These are phyloP conservation scores for Boletus sp. DNA, from an alignment of 768 basidiomycete genomes.

Conservation along the genomic window DNA sequence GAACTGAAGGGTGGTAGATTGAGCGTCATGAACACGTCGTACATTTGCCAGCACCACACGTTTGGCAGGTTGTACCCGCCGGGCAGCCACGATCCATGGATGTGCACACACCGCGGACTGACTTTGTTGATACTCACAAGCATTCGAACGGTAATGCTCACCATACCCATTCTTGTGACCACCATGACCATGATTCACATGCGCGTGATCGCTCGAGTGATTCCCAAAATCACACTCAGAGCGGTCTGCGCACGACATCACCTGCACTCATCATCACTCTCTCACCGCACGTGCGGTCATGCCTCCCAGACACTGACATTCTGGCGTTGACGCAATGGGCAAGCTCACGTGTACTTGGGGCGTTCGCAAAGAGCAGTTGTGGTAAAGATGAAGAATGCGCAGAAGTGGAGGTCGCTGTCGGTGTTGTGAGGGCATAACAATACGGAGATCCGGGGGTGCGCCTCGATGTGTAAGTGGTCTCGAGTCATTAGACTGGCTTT, in stretches of 20 bases:
- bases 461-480: slow-evolving; percentile 9
- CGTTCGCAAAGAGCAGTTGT: slow-evolving; percentile 39
- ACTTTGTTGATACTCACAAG: neutral
- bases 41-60: slow-evolving; percentile 80
- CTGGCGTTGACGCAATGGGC: slow-evolving; percentile 73
- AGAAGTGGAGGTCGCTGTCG: slow-evolving; percentile 69
- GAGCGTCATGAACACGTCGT: slow-evolving; percentile 82
- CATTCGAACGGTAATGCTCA: slow-evolving; percentile 14
- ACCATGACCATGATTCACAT: slow-evolving; percentile 4
- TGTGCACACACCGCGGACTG: neutral
- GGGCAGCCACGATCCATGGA: slow-evolving; percentile 23
- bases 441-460: neutral
- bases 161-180: slow-evolving; percentile 3
- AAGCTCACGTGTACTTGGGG: slow-evolving; percentile 60
- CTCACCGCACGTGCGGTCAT: slow-evolving; percentile 68
- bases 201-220: neutral
- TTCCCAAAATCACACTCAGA: slow-evolving; percentile 3
- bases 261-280: slow-evolving; percentile 70
- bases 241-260: slow-evolving; percentile 14
- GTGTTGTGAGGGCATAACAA: slow-evolving; percentile 58
- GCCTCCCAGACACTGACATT: slow-evolving; percentile 68
- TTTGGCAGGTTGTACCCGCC: slow-evolving; percentile 76
- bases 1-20: slow-evolving; percentile 44
- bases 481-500: neutral
- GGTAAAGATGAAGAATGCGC: slow-evolving; percentile 26